Conservation (phyloP, 371 early-diverging fungal genomes). For the Circinella umbellata region DNA sequence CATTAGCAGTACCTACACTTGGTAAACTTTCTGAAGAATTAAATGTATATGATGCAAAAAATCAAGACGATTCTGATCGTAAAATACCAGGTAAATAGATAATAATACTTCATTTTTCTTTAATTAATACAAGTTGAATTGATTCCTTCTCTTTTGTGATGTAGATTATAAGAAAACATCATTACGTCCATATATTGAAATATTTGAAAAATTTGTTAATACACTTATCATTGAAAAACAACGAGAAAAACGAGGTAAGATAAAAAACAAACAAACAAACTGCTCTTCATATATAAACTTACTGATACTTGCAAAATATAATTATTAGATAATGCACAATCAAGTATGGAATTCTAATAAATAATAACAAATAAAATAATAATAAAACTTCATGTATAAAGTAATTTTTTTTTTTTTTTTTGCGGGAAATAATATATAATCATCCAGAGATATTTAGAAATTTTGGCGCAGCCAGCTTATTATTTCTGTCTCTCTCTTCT, state of each 20-base stretch:
- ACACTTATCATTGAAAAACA: conserved; percentile 47
- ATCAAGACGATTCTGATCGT: conserved; percentile 26
- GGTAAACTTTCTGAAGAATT: conserved; percentile 65
- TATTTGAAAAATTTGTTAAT: conserved; percentile 73
- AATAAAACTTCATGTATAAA: not conserved
- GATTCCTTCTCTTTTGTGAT: not conserved
- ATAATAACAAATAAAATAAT: not conserved
- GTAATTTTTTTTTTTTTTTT: no score
- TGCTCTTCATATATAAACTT: not conserved
- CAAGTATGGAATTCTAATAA: conserved; percentile 14
- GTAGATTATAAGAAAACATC: conserved; percentile 66
- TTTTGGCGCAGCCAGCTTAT: not conserved
- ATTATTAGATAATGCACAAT: conserved; percentile 8
- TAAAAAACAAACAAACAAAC: not conserved
- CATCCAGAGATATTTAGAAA: no score
- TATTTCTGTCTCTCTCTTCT: no score
- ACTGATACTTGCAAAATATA: not conserved
- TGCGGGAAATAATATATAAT: no score
- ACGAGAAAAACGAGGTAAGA: conserved; percentile 48
- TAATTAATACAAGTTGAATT: not conserved
- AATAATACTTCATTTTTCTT: not conserved
- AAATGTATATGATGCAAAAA: conserved; percentile 37
- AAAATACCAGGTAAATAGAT: conserved; percentile 39
- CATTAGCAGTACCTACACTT: conserved; percentile 79
- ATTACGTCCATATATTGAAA: conserved; percentile 63